Conservation (phyloP, 2,329 filamentous ascomycete species). For the Beauveria scarabaeidicola region DNA sequence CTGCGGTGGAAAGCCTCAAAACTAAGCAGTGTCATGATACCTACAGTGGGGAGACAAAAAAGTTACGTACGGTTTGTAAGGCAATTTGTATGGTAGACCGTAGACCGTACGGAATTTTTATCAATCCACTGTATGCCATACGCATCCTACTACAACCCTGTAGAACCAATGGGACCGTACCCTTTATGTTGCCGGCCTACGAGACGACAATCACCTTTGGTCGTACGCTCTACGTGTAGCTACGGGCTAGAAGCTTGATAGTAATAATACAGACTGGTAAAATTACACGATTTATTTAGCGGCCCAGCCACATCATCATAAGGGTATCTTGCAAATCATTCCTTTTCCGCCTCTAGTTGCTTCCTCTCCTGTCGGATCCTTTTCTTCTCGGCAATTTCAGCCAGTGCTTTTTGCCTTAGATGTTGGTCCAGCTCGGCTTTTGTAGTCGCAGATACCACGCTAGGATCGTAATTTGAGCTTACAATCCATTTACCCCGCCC, state of each 20-base stretch:
- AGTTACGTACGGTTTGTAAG: too few species aligned
- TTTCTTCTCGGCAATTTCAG: slow-evolving; percentile 3
- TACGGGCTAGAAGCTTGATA: neutral
- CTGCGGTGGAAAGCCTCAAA: too few species aligned
- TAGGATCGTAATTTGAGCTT: neutral
- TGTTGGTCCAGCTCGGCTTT: slow-evolving; percentile 3
- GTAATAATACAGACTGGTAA: neutral
- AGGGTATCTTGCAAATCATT: neutral
- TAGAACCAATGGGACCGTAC: neutral
- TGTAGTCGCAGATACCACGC: neutral
- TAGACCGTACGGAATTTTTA: too few species aligned
- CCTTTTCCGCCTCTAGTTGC: neutral
- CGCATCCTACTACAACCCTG: too few species aligned
- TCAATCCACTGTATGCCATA: too few species aligned
- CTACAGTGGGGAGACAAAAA: too few species aligned
- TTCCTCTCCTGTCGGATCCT: neutral
- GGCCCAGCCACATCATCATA: neutral
- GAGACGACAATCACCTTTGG: neutral
- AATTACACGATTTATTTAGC: neutral
- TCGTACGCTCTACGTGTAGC: neutral
- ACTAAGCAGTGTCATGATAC: too few species aligned
- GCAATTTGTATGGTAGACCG: too few species aligned
- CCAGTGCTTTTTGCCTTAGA: neutral
- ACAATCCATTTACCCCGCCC: neutral
- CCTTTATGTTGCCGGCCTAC: neutral